Evolutionary conservation across 768 basidiomycete genomes (phyloP), one percentile per base, ranked within the genome.

Genomic region (Rubroboletus satanas): DNA sequence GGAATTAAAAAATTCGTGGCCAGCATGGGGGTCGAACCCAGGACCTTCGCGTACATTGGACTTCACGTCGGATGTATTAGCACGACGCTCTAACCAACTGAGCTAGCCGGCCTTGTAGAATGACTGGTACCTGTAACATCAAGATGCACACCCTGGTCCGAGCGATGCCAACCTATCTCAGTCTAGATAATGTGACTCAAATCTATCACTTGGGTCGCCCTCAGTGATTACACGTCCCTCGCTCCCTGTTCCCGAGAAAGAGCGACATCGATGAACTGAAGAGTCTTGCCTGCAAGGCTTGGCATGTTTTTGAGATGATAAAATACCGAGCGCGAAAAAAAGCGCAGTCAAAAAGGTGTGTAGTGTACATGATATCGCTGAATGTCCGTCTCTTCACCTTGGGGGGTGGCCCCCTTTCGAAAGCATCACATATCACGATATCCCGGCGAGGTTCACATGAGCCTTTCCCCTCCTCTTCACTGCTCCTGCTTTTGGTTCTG

Each of bases 11-110:
- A 28, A 23, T 42, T 26, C 0, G 0, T 72, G 71, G 73, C 71
- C 72, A 70, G 60, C 70, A 72, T 67, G 71, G 71, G 71, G 69
- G 60, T 73, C 71, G 71, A 73, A 73, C 72, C 71, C 71, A 70
- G 69, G 73, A 73, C 69, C 71, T 73, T 70, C 70, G 60, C 60
- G 60, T 61, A 59, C 45, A 59, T 26, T 12, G 18, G 54, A 38
- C 8, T 29, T 33, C 2, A 1, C 14, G 21, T 7, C 28, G n/a
- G 17, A 17, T 32, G 60, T 69, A 71, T 66, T 88, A 88, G 86
- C 83, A 86, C 86, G 82, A 88, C 86, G 87, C 87, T 88, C 88
- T 88, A 88, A 89, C 87, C 88, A 88, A 77, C 88, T 90, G 87
- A 90, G 88, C 87, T 88, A 89, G 84, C 82, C 87, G 85, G 87